These are phyloP conservation scores for Coemansia sp. DNA, from an alignment of 192 early-diverging fungal genomes.

Conservation along the genomic window DNA sequence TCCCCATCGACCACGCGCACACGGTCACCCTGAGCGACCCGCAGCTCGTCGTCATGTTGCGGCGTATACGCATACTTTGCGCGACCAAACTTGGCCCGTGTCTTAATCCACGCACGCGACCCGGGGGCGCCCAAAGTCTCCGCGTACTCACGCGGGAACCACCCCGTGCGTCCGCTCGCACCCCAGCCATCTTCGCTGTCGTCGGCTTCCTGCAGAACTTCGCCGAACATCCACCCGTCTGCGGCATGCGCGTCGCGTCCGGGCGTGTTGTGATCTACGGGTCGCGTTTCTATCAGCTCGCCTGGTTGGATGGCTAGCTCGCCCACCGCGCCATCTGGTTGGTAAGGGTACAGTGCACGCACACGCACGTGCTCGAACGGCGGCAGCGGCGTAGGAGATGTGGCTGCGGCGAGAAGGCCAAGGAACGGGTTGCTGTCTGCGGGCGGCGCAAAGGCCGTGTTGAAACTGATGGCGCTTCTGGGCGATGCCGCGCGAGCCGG, in stretches of 20 bases:
- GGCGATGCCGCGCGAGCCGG: conserved; percentile 9
- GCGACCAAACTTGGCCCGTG: conserved; percentile 30
- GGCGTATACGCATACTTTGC: conserved; percentile 47
- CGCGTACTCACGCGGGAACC: conserved; percentile 44
- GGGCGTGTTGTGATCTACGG: background rate
- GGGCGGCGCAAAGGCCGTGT: conserved; percentile 37
- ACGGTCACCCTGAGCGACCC: conserved; percentile 22
- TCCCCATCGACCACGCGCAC: conserved; percentile 45
- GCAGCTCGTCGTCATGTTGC: conserved; percentile 46
- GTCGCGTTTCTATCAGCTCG: conserved; percentile 33
- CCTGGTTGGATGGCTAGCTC: conserved; percentile 38
- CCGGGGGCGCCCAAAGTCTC: conserved; percentile 34
- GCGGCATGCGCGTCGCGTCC: conserved; percentile 14
- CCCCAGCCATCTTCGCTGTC: conserved; percentile 38
- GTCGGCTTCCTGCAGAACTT: conserved; percentile 17
- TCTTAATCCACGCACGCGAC: conserved; percentile 41
- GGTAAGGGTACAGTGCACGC: conserved; percentile 43
- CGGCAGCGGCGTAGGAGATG: too few species aligned
- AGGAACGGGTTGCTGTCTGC: conserved; percentile 42
- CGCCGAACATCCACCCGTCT: conserved; percentile 47
- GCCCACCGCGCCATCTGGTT: background rate
- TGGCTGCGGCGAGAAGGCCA: conserved; percentile 22
- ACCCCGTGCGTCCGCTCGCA: conserved; percentile 24
- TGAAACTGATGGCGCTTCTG: conserved; percentile 34
- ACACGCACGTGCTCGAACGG: conserved; percentile 20